Evolutionary conservation across 495 filamentous ascomycete species (phyloP), one percentile per base, ranked within the genome.

Genomic region (Lasiosphaeris hirsuta): DNA sequence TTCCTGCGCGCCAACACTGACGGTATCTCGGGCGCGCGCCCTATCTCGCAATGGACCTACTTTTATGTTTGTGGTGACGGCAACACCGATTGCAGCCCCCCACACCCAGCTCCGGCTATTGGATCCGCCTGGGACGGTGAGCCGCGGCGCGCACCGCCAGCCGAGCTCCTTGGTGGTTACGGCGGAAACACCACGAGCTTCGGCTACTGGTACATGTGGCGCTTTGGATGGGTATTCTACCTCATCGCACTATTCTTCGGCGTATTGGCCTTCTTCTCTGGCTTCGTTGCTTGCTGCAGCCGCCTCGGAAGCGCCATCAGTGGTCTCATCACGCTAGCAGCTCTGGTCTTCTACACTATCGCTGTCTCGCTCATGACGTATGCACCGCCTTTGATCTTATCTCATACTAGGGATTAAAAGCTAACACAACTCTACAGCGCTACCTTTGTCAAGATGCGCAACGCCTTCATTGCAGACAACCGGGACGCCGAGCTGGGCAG

Each of bases 1-100:
- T 95, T 96, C 79, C 83, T 96, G 34, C 80, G 87, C 66, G 87
- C 86, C 62, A 78, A 84, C 67, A 93, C 90, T 11, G 71, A 75
- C 44, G 82, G 76, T 63, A 91, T 95, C 64, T 75, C 85, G 10
- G 82, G 82, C 17, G 84, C 90, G 1, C 73, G 78, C 10, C 35
- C 80, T 36, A 59, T 81, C 7, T 85, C 90, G 7, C 84, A 92
- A 72, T 96, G 92, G 92, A 94, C 91, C 3, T 93, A 86, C 74
- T 93, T 92, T 82, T 84, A 86, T 63, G 69, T 93, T 54, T 84
- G 81, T 63, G 80, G 79, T 18, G 65, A 56, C 34, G 71, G 63
- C 63, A 82, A 84, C 60, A 33, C 30, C 11, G 69, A 81, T 65
- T 83, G 81, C 62, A 71, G 77, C 43, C 30, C 55, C 0, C 56